Evolutionary conservation across 176 grass and related monocot genomes (phyloP).

Genomic region (Ensete ventricosum): DNA sequence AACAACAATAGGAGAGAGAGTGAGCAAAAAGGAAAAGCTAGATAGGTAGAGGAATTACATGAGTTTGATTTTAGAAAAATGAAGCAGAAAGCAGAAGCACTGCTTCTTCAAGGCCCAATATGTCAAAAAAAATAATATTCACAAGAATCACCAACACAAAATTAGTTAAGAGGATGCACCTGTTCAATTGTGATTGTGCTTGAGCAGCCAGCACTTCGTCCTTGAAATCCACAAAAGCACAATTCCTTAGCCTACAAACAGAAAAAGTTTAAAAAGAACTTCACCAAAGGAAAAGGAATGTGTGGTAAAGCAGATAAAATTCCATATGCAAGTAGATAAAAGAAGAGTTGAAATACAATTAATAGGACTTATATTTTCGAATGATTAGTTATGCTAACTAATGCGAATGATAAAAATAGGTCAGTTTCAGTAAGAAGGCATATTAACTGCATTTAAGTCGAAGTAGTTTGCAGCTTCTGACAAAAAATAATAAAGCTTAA

Average conservation of each 20-base stretch:
- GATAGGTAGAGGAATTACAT: background rate
- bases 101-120: background rate
- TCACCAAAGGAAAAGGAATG: slow-evolving; percentile 5
- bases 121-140: background rate
- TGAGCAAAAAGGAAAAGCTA: background rate
- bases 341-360: background rate
- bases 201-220: slow-evolving; percentile 56
- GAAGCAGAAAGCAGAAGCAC: background rate
- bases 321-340: background rate
- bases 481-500: too few species aligned
- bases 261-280: background rate
- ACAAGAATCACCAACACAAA: background rate
- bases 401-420: background rate
- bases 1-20: slow-evolving; percentile 15
- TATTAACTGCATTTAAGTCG: background rate
- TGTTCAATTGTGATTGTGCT: slow-evolving; percentile 65
- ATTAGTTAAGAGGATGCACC: slow-evolving; percentile 25
- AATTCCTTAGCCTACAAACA: slow-evolving; percentile 63
- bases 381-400: background rate
- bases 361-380: background rate
- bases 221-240: slow-evolving; percentile 89
- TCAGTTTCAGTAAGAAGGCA: background rate
- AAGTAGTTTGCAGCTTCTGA: too few species aligned
- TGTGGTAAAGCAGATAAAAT: slow-evolving; percentile 2
- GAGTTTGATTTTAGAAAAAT: background rate